Percentiles rank a stretch among this genome's conserved stretches.
Evolutionary conservation across 2,329 filamentous ascomycete species (phyloP).

Genomic region (Cladophialophora bantiana): DNA sequence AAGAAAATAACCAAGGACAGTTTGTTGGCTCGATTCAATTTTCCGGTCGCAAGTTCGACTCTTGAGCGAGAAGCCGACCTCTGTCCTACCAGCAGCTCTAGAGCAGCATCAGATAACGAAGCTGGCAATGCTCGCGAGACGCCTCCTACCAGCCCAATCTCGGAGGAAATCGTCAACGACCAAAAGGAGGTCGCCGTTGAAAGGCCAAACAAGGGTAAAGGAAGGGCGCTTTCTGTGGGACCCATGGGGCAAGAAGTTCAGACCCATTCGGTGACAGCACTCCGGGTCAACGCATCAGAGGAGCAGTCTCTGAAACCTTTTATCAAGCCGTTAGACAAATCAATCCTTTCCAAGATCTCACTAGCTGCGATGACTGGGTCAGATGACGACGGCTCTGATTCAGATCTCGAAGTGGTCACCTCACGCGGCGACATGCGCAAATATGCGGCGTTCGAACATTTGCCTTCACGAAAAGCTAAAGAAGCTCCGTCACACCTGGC

Average conservation of each 20-base stretch:
- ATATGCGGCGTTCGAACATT: constrained; percentile 72
- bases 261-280: background rate
- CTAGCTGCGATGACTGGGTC: background rate
- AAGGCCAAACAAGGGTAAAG: constrained; percentile 66
- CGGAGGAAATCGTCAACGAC: constrained; percentile 41
- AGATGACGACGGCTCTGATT: constrained; percentile 49
- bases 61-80: constrained; percentile 40
- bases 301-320: constrained; percentile 10
- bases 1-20: constrained; percentile 88
- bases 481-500: constrained; percentile 70
- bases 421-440: constrained; percentile 50
- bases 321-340: constrained; percentile 25
- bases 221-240: constrained; percentile 54
- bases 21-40: constrained; percentile 85
- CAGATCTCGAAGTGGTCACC: constrained; percentile 69
- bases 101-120: constrained; percentile 53
- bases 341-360: background rate
- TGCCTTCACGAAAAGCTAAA: constrained; percentile 68
- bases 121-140: constrained; percentile 61
- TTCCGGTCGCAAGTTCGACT: constrained; percentile 46
- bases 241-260: constrained; percentile 12
- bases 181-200: constrained; percentile 2
- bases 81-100: constrained; percentile 60
- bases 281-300: background rate
- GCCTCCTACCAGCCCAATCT: constrained; percentile 72